Evolutionary conservation across 768 basidiomycete species (phyloP), one percentile per base, ranked within the genome.

Genomic region (Amyloporia xantha): DNA sequence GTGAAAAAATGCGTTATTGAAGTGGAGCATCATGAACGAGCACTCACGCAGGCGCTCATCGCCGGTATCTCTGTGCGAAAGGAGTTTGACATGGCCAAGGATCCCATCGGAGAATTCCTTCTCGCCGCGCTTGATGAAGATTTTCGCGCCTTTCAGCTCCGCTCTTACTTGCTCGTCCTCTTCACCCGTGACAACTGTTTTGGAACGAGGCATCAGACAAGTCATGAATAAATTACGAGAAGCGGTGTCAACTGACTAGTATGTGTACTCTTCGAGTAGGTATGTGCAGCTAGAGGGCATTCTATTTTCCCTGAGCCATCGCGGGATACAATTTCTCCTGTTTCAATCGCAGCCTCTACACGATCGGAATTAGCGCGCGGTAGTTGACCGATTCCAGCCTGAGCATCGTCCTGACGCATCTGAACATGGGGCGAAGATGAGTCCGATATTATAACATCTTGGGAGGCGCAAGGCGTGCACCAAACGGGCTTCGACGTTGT

Each of bases 61-160:
- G 20, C 61, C 54, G 4, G 71, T 71, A 27, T 61, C 62, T 47
- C 64, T 69, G 53, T 73, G 67, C 21, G 71, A 65, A 21, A 86
- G 70, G 4, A 84, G 64, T 59, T 84, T 85, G 55, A 81, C 55
- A 53, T 81, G 75, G 0, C 84, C 84, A 9, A 72, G 60, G 59
- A 84, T 78, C 2, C 79, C 81, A 28, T 77, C 75, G 20, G 74
- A 71, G 59, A 82, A 86, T 17, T 77, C 72, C 50, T 72, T 73
- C 25, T 50, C 49, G 10, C 79, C 79, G 3, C 79, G 74, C 53
- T 79, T 81, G 36, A 76, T 58, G 54, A 75, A 84, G 19, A 85
- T 68, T 56, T 78, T 82, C 33, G 75, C 75, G 36, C 79, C 77
- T 54, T 78, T 82, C 50, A 82, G 67, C 54, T 83, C 82, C 41